Base-by-base conservation (phyloP, 192 early-diverging fungal genomes). In the Coemansia sp. region DNA sequence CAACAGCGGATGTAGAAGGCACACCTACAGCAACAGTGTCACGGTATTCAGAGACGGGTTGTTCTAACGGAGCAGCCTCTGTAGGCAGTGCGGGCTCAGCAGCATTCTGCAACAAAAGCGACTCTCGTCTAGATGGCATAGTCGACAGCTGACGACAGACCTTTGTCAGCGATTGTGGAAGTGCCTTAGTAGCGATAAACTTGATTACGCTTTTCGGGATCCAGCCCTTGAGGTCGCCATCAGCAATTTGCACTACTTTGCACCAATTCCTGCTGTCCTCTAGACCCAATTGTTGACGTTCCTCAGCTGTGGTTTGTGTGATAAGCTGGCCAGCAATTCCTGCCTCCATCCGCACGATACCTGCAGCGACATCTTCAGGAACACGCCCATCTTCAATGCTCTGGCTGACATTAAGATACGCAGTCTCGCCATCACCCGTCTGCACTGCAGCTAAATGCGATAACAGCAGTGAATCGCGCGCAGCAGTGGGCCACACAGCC, bases 131-230 rank as follows among this genome's bases (percentile, higher is more conserved):
- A 5, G 64, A 62, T 7, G 72, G 60, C 34, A 75, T 54, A 5
- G 2, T 21, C 3, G 68, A 56, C 28, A 83, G 31, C 73, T 73
- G 72, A 21, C 47, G 53, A 48, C 69, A 71, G 10, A 78, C 81
- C 61, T 83, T 83, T n/a, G 62, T 65, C 56, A 83, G 71, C 32
- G 82, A 83, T 21, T 67, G 69, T 24, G 82, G 82, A 58, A 83
- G 60, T 0, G 82, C 82, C 65, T 83, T 73, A 1, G 76, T 79
- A 54, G 82, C 82, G 51, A 83, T 67, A 50, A 83, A 83, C 64
- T 73, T 72, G 49, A 83, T 69, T 8, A 83, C 82, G 18, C 71
- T 70, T 28, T 66, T 70, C 0, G 82, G 82, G 23, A 83, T 71
- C 77, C 82, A 80, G 25, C 82, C 82, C 63, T 71, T 77, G 23